These are phyloP conservation scores for Globisporangium parvum DNA, from an alignment of 352 stramenopile genomes.

Conservation along the genomic window DNA sequence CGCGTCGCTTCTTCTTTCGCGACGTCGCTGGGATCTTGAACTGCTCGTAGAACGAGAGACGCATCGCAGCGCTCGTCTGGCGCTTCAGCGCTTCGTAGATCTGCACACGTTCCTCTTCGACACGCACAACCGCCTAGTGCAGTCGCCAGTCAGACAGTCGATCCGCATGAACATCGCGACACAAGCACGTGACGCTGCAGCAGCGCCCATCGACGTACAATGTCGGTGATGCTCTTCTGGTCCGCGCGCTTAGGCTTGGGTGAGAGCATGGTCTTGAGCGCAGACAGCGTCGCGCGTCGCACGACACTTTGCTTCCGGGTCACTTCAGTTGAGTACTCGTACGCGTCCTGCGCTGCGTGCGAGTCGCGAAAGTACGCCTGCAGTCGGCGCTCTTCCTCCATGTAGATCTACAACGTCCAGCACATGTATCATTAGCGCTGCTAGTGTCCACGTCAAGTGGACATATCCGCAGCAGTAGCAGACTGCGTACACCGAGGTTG, in stretches of 20 bases:
- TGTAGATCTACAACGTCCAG: conserved; percentile 59
- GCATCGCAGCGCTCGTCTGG: conserved; percentile 30
- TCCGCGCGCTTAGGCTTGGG: conserved; percentile 16
- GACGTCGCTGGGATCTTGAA: conserved; percentile 44
- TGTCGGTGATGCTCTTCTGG: conserved; percentile 22
- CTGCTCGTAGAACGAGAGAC: conserved; percentile 53
- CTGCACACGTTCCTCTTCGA: conserved; percentile 45
- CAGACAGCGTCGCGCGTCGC: conserved; percentile 12
- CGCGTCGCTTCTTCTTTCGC: conserved; percentile 71
- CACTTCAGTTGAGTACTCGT: conserved; percentile 29
- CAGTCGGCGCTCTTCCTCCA: conserved; percentile 55
- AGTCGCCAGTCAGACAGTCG: neutral
- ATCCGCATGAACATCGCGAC: neutral
- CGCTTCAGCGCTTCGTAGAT: conserved; percentile 57
- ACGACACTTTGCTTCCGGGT: conserved; percentile 16
- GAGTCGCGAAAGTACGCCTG: conserved; percentile 32
- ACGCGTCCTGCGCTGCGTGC: conserved; percentile 26
- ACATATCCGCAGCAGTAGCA: neutral
- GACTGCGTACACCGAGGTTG: conserved; percentile 50
- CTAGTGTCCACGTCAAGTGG: too few species aligned
- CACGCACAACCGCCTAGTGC: conserved; percentile 34
- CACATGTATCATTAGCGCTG: neutral
- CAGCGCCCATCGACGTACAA: conserved; percentile 17
- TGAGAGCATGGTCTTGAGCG: conserved; percentile 22
- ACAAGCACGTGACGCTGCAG: neutral